Evolutionary conservation across 1,284 basidiomycete genomes (phyloP), one percentile per base, ranked within the genome.

Genomic region (Mycosarcoma mackinlayi): DNA sequence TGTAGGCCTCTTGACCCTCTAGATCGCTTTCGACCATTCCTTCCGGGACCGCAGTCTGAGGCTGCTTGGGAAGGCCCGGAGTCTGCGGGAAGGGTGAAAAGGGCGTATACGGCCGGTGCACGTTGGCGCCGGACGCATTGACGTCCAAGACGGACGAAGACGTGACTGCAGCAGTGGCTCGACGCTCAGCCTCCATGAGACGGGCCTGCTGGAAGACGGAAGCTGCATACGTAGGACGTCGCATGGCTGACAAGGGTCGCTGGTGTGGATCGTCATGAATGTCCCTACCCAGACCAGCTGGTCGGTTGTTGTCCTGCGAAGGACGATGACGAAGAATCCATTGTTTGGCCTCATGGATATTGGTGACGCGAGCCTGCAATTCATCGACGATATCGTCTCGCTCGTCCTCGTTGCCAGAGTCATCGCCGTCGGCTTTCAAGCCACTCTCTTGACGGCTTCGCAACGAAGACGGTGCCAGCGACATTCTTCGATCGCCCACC

Each of bases 161-260:
- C 3, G 11, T 30, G 10, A 52, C 16, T 13, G 38, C 44, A 11
- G 44, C 40, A 19, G 25, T 37, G 3, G 50, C 62, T 31, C 54
- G 50, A 6, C 56, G 48, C 14, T 67, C 64, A 2, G 57, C 49
- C 28, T 67, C 64, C 52, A 67, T 67, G 2, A 67, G 45, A 8
- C 57, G 40, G 1, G 64, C 56, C 40, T 67, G 64, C 23, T 61
- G 64, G 49, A 67, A 67, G 23, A 67, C 57, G 40, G 64, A 67
- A 6, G 64, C 64, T 4, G 64, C 64, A 30, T 67, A 67, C 3
- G 64, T 59, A 1, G 64, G 64, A 14, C 64, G 52, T 34, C 64
- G 42, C 57, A 67, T 60, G n/a, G 46, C 35, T 16, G 41, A 30
- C 21, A 58, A 40, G 4, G 54, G 28, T 24, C 50, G 51, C 13